Evolutionary conservation across 208 protist genomes (phyloP).

Genomic region (Leptomonas pyrrhocoris): DNA sequence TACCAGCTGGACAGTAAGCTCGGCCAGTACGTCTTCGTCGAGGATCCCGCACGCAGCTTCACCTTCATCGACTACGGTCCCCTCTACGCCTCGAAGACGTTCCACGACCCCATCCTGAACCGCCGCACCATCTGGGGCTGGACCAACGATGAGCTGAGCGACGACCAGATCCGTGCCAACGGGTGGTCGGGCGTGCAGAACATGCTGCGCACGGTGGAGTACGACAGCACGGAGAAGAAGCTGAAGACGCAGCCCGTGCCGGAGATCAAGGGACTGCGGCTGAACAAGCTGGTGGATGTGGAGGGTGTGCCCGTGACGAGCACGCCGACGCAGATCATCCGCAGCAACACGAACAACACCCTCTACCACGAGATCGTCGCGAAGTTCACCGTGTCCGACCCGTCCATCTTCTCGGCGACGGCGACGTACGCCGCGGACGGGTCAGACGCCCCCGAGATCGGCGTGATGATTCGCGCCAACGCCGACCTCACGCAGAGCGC

Average conservation of each 20-base stretch:
- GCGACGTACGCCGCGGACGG: constrained; percentile 20
- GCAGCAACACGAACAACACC: constrained; percentile 13
- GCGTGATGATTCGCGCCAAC: constrained; percentile 36
- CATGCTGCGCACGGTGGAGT: no score
- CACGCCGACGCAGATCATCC: constrained; percentile 18
- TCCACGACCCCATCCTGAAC: no score
- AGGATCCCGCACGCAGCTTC: no score
- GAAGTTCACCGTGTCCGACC: constrained; percentile 31
- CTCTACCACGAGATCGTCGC: constrained; percentile 48
- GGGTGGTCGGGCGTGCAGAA: no score
- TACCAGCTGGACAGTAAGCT: no score
- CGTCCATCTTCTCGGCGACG: constrained; percentile 16
- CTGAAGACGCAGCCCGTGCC: constrained; percentile 37
- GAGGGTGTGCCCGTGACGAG: constrained; percentile 9
- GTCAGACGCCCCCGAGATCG: constrained; percentile 35
- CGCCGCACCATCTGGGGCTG: no score
- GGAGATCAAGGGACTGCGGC: constrained; percentile 34
- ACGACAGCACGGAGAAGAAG: constrained; percentile 36
- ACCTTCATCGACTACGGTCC: no score
- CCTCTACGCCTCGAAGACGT: no score
- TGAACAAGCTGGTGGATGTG: constrained; percentile 17
- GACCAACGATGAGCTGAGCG: no score
- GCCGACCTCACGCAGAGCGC: constrained; percentile 14
- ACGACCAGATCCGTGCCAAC: no score
- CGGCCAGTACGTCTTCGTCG: no score